phyloP scores from a whole-genome alignment of 345 rosid species.

The Bruguiera parviflora region DNA sequence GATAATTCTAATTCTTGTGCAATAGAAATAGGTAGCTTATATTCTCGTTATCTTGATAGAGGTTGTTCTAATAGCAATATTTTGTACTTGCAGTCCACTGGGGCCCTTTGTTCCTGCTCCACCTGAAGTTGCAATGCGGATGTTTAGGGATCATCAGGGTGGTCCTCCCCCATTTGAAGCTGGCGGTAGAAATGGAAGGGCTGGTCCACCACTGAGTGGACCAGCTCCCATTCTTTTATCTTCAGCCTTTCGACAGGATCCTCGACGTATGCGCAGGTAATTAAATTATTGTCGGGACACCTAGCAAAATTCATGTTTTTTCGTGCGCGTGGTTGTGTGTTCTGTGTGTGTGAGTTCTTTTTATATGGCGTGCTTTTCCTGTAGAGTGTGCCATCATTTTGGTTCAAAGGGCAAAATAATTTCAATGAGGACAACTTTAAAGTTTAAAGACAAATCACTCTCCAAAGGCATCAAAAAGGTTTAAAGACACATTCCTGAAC shows the following conservation, averaged over 20 bases:
- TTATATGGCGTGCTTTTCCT: not conserved
- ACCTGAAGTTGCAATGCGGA: conserved; percentile 93
- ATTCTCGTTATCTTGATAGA: conserved; percentile 4
- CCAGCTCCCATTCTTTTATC: conserved; percentile 73
- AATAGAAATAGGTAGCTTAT: not conserved
- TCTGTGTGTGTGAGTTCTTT: not conserved
- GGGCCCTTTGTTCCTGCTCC: conserved; percentile 99
- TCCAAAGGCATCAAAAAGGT: too few species aligned
- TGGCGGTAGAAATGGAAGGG: conserved; percentile 59
- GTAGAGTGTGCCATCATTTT: too few species aligned
- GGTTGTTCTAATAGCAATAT: conserved; percentile 14
- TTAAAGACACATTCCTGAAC: too few species aligned
- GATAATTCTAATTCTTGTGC: not conserved
- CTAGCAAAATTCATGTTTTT: too few species aligned
- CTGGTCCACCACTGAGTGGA: conserved; percentile 60
- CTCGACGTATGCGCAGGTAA: conserved; percentile 92
- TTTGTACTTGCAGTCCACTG: conserved; percentile 65
- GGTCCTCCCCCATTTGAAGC: conserved; percentile 86
- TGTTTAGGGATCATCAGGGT: conserved; percentile 86
- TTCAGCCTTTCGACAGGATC: conserved; percentile 88
- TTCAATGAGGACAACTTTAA: too few species aligned
- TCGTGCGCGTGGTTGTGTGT: not conserved
- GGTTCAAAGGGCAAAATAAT: too few species aligned
- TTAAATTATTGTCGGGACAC: not conserved
- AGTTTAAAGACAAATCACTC: too few species aligned